Base-by-base conservation (phyloP, 2,329 filamentous ascomycete species). In the Colletotrichum somersetense region DNA sequence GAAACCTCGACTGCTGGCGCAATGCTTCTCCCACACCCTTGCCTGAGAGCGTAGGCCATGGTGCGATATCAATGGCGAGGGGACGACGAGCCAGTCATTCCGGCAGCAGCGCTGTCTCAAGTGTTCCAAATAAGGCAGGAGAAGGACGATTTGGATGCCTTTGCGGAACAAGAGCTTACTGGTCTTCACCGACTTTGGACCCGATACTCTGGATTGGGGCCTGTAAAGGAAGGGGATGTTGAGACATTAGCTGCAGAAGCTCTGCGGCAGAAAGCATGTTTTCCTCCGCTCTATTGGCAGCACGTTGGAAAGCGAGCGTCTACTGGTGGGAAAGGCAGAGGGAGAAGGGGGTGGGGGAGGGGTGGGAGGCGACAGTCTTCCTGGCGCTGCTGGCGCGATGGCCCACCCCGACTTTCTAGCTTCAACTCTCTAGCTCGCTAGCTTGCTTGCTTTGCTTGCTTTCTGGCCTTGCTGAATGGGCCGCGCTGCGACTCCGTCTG, bases 111-210 rank as follows among this genome's bases (percentile, higher is more conserved):
- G 14, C 42, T 50, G 66, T 52, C 55, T 70, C 55, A 66, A 38
- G 58, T 20, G 35, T 48, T 48, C 50, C 70, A 30, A 72, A 72
- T 57, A 46, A 56, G 70, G 70, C 58, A 72, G 70, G 70, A 72
- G 70, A 69, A 38, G 23, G 35, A 16, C 56, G 59, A 70, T 16
- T 16, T 65, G 66, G 26, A 72, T 55, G 16, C 59, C 53, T 44
- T 38, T 16, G 48, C 42, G 46, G 44, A 72, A 59, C 46, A 72
- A 68, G 38, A 72, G 30, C 46, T 42, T 8, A 33, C 26, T 40
- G 20, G 48, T 64, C 66, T 62, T 70, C 70, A 72, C 70, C 66
- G 70, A 72, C 70, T 72, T 65, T 72, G 58, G 55, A 61, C 55
- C 70, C 70, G 66, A 61, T 50, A 35, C 66, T 72, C 59, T 70